These are phyloP conservation scores for Cucurbita pepo DNA, from an alignment of 306 rosid species.

Conservation along the genomic window DNA sequence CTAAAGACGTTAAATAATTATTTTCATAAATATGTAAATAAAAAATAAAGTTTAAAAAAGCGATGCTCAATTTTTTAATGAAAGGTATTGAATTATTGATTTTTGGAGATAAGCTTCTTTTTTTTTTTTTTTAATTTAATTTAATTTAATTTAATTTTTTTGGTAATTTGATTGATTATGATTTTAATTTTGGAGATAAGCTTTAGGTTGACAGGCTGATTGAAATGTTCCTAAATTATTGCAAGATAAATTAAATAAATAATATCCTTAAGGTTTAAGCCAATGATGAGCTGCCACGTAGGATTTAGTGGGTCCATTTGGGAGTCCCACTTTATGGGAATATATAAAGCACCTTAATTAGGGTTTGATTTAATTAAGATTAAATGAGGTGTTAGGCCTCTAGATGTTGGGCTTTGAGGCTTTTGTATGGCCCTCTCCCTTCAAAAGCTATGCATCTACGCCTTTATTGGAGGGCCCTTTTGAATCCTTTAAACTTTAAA, in stretches of 20 bases:
- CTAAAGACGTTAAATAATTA: not conserved
- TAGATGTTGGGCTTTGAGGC: not conserved
- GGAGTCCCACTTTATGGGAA: not conserved
- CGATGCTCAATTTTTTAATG: not conserved
- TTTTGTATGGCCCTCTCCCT: not conserved
- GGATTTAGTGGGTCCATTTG: not conserved
- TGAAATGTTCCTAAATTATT: not conserved
- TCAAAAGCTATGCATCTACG: not conserved
- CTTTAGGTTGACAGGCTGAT: not conserved
- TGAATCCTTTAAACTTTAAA: too few relatives aligned
- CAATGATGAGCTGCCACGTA: not conserved
- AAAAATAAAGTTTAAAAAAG: not conserved
- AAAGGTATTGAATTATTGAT: not conserved
- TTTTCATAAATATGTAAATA: too few relatives aligned
- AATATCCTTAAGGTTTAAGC: not conserved
- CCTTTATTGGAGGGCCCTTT: not conserved
- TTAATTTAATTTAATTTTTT: not conserved
- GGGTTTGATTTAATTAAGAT: not conserved
- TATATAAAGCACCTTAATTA: not conserved
- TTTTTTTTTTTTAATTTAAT: not conserved
- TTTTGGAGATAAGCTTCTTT: not conserved
- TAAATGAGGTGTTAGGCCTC: not conserved
- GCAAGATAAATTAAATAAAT: not conserved
- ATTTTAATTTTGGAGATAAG: constrained; percentile 6
- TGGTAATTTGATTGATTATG: not conserved